These are phyloP conservation scores for Chytriomyces sp. DNA, from an alignment of 192 early-diverging fungal species.

Conservation along the genomic window DNA sequence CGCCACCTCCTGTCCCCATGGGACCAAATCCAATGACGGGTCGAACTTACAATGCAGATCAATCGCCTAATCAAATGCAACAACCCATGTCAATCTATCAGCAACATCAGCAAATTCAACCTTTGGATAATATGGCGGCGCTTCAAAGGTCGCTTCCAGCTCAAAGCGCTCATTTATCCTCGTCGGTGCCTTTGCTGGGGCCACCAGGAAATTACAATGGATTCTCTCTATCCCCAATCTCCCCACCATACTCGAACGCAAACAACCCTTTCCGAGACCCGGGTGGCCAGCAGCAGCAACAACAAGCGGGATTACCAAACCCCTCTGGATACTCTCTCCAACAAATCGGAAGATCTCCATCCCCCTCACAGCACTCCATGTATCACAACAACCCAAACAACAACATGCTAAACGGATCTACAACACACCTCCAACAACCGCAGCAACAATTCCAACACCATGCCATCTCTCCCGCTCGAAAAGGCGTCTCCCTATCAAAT, in stretches of 20 bases:
- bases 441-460: too few species aligned
- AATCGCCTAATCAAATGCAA: background rate
- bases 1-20: constrained; percentile 1
- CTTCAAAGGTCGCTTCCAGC: constrained; percentile 14
- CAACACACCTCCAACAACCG: too few species aligned
- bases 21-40: background rate
- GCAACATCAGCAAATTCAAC: background rate
- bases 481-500: background rate
- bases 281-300: background rate
- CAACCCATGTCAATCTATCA: background rate
- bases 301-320: background rate
- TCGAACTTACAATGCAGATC: background rate
- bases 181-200: constrained; percentile 13
- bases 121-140: constrained; percentile 21
- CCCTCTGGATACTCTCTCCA: background rate
- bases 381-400: too few species aligned
- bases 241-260: background rate
- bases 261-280: too few species aligned
- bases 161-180: constrained; percentile 19
- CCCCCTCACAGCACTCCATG: background rate
- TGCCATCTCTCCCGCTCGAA: background rate
- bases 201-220: background rate
- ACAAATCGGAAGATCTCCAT: background rate
- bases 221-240: background rate
- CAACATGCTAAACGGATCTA: too few species aligned